Base-by-base conservation (phyloP, 108 stramenopile species). In the Skeletonema grethae region DNA sequence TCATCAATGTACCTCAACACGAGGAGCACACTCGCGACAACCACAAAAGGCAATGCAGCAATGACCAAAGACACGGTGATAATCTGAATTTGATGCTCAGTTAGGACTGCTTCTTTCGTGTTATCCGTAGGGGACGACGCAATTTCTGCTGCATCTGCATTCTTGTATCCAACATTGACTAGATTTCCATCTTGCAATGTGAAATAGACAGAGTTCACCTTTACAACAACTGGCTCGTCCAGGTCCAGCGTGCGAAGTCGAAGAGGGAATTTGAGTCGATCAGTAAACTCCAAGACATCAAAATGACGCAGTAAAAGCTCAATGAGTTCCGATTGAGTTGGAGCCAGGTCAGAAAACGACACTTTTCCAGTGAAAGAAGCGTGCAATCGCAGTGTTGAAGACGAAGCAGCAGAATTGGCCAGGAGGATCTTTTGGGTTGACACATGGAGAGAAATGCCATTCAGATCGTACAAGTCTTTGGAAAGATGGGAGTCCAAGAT, bases 181-280 rank as follows among this genome's bases (percentile, higher is more conserved):
- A 80, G 31, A 18, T 53, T 41, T 0, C 79, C 79, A 53, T 73
- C 67, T 20, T 58, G 62, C 3, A 80, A 35, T 3, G 38, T 59
- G 28, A 80, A 80, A 43, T 57, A 73, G 13, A 73, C 72, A 39
- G 79, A 57, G 45, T 80, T 80, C 12, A 80, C 72, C 57, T 28
- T 28, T 1, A 28, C 25, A 5, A 67, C 58, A 5, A 67, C 58
- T 36, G 72, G 25, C 25, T 28, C 25, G 25, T 28, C 25, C 25
- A 28, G 25, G 35, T 29, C 16, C 35, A 53, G 24, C 30, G 36
- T 57, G 31, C 45, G 25, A 9, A 35, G 25, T 31, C 57, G 38
- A 22, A 63, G n/a, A 32, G 67, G 72, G 5, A 48, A 57, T 12
- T 43, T 64, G 31, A 80, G 61, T 12, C 72, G 50, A 18, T 38